phyloP scores from a whole-genome alignment of 2,329 filamentous ascomycete species.

The Fusarium aywerte region DNA sequence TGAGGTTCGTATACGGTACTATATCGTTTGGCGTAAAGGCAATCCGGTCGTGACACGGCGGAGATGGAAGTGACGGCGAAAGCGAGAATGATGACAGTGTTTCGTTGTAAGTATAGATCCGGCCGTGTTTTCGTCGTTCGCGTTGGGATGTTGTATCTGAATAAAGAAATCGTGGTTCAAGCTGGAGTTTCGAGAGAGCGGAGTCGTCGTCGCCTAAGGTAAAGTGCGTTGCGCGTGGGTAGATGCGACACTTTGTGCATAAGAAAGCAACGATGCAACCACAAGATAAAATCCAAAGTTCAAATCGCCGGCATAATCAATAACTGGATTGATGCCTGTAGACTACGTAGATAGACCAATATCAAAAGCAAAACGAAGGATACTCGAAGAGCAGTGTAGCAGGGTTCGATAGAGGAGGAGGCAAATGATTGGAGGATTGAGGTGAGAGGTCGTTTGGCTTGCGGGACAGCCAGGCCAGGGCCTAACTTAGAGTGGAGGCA shows the following conservation, averaged over 20 bases:
- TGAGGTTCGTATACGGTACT: slow-evolving; percentile 12
- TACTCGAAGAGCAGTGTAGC: slow-evolving; percentile 38
- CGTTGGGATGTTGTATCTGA: slow-evolving; percentile 14
- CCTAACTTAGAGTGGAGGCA: slow-evolving; percentile 28
- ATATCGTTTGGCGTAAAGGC: slow-evolving; percentile 9
- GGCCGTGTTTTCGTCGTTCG: slow-evolving; percentile 19
- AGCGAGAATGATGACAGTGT: neutral
- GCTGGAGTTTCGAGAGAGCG: slow-evolving; percentile 30
- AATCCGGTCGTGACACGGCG: slow-evolving; percentile 3
- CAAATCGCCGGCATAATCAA: slow-evolving; percentile 31
- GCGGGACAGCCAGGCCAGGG: slow-evolving; percentile 32
- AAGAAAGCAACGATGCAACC: slow-evolving; percentile 12
- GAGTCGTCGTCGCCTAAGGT: slow-evolving; percentile 30
- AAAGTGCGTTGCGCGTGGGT: slow-evolving; percentile 39
- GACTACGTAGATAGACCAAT: slow-evolving; percentile 21
- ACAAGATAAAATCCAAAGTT: neutral
- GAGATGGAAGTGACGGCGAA: neutral
- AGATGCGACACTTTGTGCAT: slow-evolving; percentile 35
- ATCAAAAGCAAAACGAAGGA: slow-evolving; percentile 44
- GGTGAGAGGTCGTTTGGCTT: slow-evolving; percentile 26
- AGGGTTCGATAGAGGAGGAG: slow-evolving; percentile 41
- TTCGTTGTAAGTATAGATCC: slow-evolving; percentile 1
- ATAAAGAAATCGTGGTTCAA: slow-evolving; percentile 23
- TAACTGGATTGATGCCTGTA: slow-evolving; percentile 29
- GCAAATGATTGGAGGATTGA: slow-evolving; percentile 44